Evolutionary conservation across 2,329 filamentous ascomycete species (phyloP), one percentile per base, ranked within the genome.

Genomic region (Coniochaeta ligniaria): DNA sequence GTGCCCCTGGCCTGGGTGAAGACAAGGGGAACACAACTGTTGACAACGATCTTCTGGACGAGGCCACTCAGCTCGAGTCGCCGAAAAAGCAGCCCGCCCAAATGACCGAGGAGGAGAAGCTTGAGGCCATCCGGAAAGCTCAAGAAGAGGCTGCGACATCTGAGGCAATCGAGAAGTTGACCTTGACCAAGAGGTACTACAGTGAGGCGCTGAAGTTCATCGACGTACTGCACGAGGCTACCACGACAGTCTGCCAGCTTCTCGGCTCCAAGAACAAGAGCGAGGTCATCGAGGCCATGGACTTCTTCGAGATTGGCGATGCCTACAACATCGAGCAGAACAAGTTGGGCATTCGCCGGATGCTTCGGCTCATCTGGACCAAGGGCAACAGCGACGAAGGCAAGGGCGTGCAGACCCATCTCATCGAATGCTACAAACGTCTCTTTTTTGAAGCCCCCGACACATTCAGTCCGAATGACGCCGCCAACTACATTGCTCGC

Each of bases 351-450:
- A 98, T 99, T 69, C 86, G 94, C 62, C 89, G 92, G 61, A 99
- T 99, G 95, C 82, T 99, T 64, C 88, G 94, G 59, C 81, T 99
- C 22, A 99, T 99, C 73, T 99, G 95, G 95, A 99, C 95, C 65
- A 99, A 99, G 76, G 94, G 95, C 67, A 99, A 98, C 76, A 98
- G 92, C 68, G 95, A 99, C 69, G 96, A 99, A 80, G 95, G 96
- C 68, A 99, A 98, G 76, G 95, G 95, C 60, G 93, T 99, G 2
- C 96, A 99, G 72, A 91, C 90, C 2, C 95, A 99, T 74, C 82
- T 99, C 33, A 96, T 99, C 66, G 95, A 99, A 67, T 96, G 92
- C 73, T 99, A 99, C 79, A 95, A 90, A 71, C 87, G 91, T 22
- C 84, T 99, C 0, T 99, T 98, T 76, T 99, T 99, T 68, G 92